Conservation (phyloP, 2,329 filamentous ascomycete genomes). For the Claviceps capensis region DNA sequence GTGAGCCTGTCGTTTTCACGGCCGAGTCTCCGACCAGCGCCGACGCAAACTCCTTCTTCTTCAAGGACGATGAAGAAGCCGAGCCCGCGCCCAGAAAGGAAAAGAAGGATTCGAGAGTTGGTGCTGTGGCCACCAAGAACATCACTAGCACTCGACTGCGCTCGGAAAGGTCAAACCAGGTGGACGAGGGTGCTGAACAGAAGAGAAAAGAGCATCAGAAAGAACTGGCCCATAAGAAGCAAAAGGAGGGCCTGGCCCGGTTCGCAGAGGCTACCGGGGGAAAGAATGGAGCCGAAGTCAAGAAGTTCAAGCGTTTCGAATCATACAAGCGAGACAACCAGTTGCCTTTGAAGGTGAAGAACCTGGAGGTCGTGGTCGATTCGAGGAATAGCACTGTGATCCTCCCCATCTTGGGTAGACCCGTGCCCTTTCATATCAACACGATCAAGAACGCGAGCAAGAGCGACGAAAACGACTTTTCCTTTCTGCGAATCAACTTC, state of each 20-base stretch:
- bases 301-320: conserved; percentile 98
- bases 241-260: conserved; percentile 70
- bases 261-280: conserved; percentile 78
- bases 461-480: conserved; percentile 88
- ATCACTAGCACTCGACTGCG: conserved; percentile 88
- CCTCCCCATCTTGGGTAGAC: conserved; percentile 91
- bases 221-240: conserved; percentile 74
- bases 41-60: conserved; percentile 95
- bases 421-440: conserved; percentile 92
- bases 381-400: conserved; percentile 81
- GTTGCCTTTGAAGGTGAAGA: conserved; percentile 68
- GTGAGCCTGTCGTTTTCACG: conserved; percentile 81
- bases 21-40: conserved; percentile 83
- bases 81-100: conserved; percentile 80
- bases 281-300: conserved; percentile 81
- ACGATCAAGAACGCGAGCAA: conserved; percentile 99
- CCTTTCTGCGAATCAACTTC: conserved; percentile 93
- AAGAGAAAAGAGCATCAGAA: conserved; percentile 85
- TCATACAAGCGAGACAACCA: conserved; percentile 98
- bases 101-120: conserved; percentile 70
- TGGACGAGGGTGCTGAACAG: conserved; percentile 80
- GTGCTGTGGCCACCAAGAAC: conserved; percentile 84
- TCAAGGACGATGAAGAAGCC: conserved; percentile 88
- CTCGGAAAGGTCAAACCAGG: conserved; percentile 76
- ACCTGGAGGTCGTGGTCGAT: conserved; percentile 82